These are phyloP conservation scores for Backusella tuberculispora DNA, from an alignment of 192 early-diverging fungal species.

Conservation along the genomic window DNA sequence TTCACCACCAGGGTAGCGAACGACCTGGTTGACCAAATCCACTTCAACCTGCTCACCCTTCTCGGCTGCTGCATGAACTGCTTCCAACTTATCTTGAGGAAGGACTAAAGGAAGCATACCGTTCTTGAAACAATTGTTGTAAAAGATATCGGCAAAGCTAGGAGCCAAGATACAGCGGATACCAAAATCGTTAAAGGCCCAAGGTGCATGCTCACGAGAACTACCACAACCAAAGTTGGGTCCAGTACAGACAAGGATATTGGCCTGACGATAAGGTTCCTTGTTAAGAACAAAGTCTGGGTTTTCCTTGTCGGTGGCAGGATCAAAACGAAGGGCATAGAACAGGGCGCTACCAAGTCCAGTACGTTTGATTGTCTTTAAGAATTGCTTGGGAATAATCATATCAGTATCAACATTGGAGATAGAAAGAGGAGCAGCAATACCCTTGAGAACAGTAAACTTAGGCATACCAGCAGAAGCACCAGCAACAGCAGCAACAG, in stretches of 20 bases:
- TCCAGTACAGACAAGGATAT: slow-evolving; percentile 60
- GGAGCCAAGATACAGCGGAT: slow-evolving; percentile 71
- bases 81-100: slow-evolving; percentile 37
- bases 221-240: slow-evolving; percentile 74
- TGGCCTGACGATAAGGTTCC: slow-evolving; percentile 51
- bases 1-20: slow-evolving; percentile 47
- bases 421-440: slow-evolving; percentile 61
- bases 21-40: slow-evolving; percentile 57
- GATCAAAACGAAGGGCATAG: slow-evolving; percentile 61
- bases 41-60: slow-evolving; percentile 53
- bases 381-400: slow-evolving; percentile 79
- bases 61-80: slow-evolving; percentile 51
- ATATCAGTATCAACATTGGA: slow-evolving; percentile 74
- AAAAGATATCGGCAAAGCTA: slow-evolving; percentile 75
- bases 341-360: slow-evolving; percentile 66
- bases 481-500: not conserved
- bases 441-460: slow-evolving; percentile 63
- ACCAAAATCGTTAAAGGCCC: slow-evolving; percentile 75
- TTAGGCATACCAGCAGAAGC: slow-evolving; percentile 52
- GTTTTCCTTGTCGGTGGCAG: slow-evolving; percentile 46
- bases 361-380: slow-evolving; percentile 75
- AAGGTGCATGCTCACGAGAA: slow-evolving; percentile 74
- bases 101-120: slow-evolving; percentile 66
- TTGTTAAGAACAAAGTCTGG: slow-evolving; percentile 68
- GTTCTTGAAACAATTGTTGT: slow-evolving; percentile 78